A percentile compares a stretch with the other conserved stretches of the same genome.
phyloP scores from a whole-genome alignment of 2,329 filamentous ascomycete genomes.

The Colletotrichum eremochloae region DNA sequence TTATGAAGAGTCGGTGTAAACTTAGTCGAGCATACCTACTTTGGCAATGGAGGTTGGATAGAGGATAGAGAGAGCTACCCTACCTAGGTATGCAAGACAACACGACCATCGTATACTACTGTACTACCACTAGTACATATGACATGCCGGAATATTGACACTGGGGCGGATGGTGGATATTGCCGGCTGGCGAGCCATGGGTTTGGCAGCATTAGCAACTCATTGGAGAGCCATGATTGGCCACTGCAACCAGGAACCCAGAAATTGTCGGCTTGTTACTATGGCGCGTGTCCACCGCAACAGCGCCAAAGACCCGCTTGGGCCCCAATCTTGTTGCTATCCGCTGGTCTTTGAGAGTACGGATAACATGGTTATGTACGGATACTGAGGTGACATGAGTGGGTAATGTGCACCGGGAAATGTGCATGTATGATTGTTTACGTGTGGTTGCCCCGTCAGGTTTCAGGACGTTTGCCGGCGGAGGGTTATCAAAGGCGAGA shows the following conservation, averaged over 20 bases:
- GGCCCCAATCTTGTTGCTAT: background rate
- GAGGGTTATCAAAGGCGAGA: background rate
- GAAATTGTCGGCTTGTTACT: slow-evolving; percentile 9
- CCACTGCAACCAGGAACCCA: background rate
- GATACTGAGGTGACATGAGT: background rate
- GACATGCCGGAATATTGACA: slow-evolving; percentile 17
- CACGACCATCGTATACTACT: too few relatives aligned
- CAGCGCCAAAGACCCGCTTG: background rate
- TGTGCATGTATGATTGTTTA: background rate
- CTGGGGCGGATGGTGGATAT: slow-evolving; percentile 15
- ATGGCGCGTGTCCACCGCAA: background rate
- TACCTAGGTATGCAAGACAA: background rate
- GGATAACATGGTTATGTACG: too few relatives aligned
- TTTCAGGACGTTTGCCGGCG: slow-evolving; percentile 41
- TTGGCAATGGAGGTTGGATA: background rate
- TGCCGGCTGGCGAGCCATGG: background rate
- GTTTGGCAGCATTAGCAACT: background rate
- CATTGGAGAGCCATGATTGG: slow-evolving; percentile 23
- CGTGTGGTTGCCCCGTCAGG: slow-evolving; percentile 52
- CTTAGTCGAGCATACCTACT: background rate
- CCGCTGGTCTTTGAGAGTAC: too few relatives aligned
- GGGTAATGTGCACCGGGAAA: background rate
- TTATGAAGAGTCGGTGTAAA: background rate
- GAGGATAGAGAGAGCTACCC: background rate
- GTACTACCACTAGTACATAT: background rate